phyloP scores from a whole-genome alignment of 2,329 filamentous ascomycete species.

The Penicillium oxalicum region DNA sequence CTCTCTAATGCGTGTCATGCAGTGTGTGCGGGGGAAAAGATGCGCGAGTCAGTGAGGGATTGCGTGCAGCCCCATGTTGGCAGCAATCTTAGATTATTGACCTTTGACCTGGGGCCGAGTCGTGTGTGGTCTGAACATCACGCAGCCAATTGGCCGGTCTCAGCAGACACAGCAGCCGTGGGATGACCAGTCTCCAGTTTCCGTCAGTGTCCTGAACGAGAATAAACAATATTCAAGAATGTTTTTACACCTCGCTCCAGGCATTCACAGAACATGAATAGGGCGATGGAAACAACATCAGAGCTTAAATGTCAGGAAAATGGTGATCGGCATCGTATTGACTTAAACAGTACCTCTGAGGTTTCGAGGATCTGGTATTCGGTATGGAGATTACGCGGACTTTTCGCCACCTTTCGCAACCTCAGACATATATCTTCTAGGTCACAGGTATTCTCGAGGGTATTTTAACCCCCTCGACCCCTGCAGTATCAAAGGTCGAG shows the following conservation, averaged over 20 bases:
- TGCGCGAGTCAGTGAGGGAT: neutral
- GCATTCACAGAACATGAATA: no score
- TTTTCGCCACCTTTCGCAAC: no score
- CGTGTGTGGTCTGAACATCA: neutral
- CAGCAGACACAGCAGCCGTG: neutral
- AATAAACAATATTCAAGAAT: no score
- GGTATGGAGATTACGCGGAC: no score
- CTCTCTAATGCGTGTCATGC: neutral
- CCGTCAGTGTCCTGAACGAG: no score
- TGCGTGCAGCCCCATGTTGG: neutral
- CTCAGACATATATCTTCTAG: neutral
- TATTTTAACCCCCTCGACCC: neutral
- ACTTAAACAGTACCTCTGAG: constrained; percentile 1
- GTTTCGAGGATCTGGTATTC: no score
- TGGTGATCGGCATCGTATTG: constrained; percentile 2
- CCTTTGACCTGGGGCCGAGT: neutral
- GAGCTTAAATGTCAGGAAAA: constrained; percentile 1
- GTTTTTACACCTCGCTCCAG: no score
- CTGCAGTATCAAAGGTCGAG: no score
- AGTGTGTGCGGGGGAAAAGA: neutral
- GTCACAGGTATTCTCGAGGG: constrained; percentile 1
- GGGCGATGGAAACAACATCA: no score
- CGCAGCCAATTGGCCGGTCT: no score
- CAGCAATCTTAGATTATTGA: neutral
- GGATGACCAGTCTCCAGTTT: no score